Evolutionary conservation across 2,329 filamentous ascomycete genomes (phyloP).

Genomic region (Exutisphaerella laricina): DNA sequence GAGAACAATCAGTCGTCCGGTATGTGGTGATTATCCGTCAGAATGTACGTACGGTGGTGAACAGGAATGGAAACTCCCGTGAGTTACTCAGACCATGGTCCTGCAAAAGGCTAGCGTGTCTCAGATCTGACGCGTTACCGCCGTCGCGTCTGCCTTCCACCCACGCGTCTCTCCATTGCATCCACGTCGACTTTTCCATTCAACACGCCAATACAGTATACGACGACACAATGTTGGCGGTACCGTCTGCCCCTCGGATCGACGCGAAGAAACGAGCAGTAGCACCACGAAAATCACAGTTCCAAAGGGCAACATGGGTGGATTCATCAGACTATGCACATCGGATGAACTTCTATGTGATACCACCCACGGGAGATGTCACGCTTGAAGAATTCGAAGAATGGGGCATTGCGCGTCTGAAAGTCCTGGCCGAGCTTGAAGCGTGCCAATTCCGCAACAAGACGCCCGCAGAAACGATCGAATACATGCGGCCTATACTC

Average conservation of each 20-base stretch:
- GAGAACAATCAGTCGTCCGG: no score
- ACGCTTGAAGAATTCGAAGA: slow-evolving; percentile 97
- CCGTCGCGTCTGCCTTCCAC: no score
- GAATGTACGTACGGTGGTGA: no score
- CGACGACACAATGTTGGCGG: slow-evolving; percentile 28
- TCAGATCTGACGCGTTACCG: no score
- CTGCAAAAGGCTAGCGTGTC: no score
- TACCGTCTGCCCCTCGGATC: slow-evolving; percentile 35
- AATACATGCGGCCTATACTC: slow-evolving; percentile 79
- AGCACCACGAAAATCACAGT: slow-evolving; percentile 76
- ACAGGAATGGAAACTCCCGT: no score
- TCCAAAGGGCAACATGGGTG: slow-evolving; percentile 69
- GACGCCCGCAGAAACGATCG: slow-evolving; percentile 69
- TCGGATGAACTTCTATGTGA: slow-evolving; percentile 85
- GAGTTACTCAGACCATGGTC: no score
- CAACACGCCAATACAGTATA: no score
- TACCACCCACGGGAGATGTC: slow-evolving; percentile 86
- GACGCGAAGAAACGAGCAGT: slow-evolving; percentile 68
- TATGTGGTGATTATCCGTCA: no score
- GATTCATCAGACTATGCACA: slow-evolving; percentile 72
- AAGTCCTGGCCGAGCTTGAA: slow-evolving; percentile 84
- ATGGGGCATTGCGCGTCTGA: slow-evolving; percentile 91
- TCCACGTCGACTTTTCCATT: no score
- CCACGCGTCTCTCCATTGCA: no score
- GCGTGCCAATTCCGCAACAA: slow-evolving; percentile 94